phyloP scores from a whole-genome alignment of 2,329 filamentous ascomycete genomes.

The Monosporascus sp. region DNA sequence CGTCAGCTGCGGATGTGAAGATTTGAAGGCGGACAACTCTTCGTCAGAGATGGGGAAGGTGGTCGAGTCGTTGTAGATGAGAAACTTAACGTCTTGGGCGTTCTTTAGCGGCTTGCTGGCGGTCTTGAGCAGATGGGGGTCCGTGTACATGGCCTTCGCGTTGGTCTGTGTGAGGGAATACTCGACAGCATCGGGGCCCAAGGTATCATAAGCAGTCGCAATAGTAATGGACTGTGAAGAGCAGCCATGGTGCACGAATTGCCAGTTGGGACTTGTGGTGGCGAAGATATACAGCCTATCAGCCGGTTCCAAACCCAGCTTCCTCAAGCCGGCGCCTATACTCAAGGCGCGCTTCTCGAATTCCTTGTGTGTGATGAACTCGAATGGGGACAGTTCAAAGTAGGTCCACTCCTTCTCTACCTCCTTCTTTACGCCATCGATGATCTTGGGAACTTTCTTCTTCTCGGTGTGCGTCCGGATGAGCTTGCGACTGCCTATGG shows the following conservation, averaged over 20 bases:
- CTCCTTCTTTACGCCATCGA: constrained; percentile 73
- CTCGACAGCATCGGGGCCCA: constrained; percentile 76
- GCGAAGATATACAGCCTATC: constrained; percentile 78
- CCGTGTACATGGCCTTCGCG: constrained; percentile 79
- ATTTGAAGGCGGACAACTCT: constrained; percentile 51
- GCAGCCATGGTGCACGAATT: constrained; percentile 71
- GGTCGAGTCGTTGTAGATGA: constrained; percentile 58
- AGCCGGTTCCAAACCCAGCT: constrained; percentile 62
- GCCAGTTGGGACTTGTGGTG: constrained; percentile 80
- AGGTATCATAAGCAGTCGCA: constrained; percentile 91
- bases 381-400: constrained; percentile 76
- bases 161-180: constrained; percentile 81
- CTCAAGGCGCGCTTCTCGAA: constrained; percentile 67
- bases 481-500: constrained; percentile 67
- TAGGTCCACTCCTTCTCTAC: constrained; percentile 90
- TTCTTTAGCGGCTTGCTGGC: constrained; percentile 52
- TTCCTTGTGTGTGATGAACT: constrained; percentile 72
- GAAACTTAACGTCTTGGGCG: constrained; percentile 48
- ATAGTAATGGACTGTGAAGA: constrained; percentile 83
- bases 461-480: constrained; percentile 75
- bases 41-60: constrained; percentile 46
- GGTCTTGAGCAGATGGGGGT: constrained; percentile 69
- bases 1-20: constrained; percentile 48
- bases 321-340: constrained; percentile 67
- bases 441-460: constrained; percentile 84